Evolutionary conservation across 2,329 filamentous ascomycete genomes (phyloP).

Genomic region (Fusarium praegraminearum): DNA sequence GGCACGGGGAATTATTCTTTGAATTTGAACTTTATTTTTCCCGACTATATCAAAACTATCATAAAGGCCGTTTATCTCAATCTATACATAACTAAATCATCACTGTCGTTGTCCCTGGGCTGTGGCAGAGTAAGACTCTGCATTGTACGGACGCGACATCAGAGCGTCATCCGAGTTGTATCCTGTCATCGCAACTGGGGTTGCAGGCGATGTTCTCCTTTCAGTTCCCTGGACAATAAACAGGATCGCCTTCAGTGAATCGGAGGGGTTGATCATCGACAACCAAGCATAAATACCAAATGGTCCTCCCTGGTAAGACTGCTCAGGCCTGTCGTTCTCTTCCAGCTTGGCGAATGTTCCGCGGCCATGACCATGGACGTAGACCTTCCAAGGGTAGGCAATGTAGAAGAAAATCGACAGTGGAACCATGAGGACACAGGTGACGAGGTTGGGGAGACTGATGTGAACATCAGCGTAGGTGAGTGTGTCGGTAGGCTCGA

Average conservation of each 20-base stretch:
- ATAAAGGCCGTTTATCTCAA: background rate
- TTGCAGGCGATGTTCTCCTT: background rate
- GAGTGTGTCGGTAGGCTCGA: slow-evolving; percentile 30
- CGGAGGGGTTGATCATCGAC: slow-evolving; percentile 34
- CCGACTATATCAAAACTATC: background rate
- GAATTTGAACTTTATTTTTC: background rate
- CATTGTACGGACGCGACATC: slow-evolving; percentile 13
- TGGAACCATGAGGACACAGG: slow-evolving; percentile 40
- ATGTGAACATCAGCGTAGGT: slow-evolving; percentile 42
- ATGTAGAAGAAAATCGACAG: slow-evolving; percentile 35
- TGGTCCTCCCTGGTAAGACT: slow-evolving; percentile 32
- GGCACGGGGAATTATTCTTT: background rate
- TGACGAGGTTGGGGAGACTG: slow-evolving; percentile 39
- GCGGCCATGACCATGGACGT: slow-evolving; percentile 12
- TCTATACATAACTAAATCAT: background rate
- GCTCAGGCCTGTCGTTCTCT: background rate
- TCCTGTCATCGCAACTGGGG: slow-evolving; percentile 12
- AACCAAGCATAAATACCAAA: slow-evolving; percentile 35
- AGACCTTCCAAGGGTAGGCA: slow-evolving; percentile 41
- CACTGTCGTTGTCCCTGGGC: background rate
- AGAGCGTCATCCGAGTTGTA: slow-evolving; percentile 16
- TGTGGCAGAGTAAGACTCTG: slow-evolving; percentile 3
- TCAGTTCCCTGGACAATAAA: slow-evolving; percentile 18
- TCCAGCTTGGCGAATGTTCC: slow-evolving; percentile 21
- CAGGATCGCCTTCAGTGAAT: slow-evolving; percentile 29